Conservation (phyloP, 164 flowering plant species). For the Macadamia integrifolia region DNA sequence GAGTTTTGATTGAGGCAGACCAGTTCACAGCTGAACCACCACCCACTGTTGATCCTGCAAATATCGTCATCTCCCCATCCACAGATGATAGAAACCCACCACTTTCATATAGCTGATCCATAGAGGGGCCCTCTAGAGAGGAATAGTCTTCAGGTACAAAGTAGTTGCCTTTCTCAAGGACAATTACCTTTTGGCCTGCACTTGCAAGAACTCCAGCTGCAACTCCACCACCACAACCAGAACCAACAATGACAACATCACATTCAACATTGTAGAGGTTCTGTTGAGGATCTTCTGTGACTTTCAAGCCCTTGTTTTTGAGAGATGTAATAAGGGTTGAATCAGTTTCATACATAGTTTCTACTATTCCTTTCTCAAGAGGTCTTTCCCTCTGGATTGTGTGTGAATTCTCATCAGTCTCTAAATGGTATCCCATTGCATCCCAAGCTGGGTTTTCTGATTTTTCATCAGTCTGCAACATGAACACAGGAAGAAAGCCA, state of each 20-base stretch:
- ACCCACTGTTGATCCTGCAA: conserved; percentile 69
- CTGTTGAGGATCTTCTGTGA: conserved; percentile 18
- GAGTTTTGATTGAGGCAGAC: conserved; percentile 70
- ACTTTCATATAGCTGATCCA: conserved; percentile 43
- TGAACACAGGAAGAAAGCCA: background rate
- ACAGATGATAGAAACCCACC: conserved; percentile 39
- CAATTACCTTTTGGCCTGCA: conserved; percentile 52
- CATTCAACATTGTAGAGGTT: conserved; percentile 40
- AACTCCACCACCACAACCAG: conserved; percentile 75
- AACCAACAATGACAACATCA: conserved; percentile 60
- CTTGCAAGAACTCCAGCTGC: conserved; percentile 61
- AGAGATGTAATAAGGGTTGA: conserved; percentile 33
- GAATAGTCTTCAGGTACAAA: conserved; percentile 46
- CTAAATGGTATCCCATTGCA: conserved; percentile 41
- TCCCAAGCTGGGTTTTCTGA: conserved; percentile 46
- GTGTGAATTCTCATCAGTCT: conserved; percentile 11
- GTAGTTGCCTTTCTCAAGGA: conserved; percentile 69
- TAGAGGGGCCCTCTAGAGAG: conserved; percentile 54
- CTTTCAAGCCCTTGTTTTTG: conserved; percentile 38
- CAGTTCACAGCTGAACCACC: conserved; percentile 79
- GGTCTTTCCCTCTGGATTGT: conserved; percentile 27
- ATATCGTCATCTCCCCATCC: conserved; percentile 31
- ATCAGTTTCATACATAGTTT: conserved; percentile 36
- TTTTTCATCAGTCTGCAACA: conserved; percentile 41
- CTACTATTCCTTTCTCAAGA: conserved; percentile 47